Percentiles rank a stretch among this genome's conserved stretches.
phyloP scores from a whole-genome alignment of 1,284 basidiomycete genomes.

The Amylostereum chailletii region DNA sequence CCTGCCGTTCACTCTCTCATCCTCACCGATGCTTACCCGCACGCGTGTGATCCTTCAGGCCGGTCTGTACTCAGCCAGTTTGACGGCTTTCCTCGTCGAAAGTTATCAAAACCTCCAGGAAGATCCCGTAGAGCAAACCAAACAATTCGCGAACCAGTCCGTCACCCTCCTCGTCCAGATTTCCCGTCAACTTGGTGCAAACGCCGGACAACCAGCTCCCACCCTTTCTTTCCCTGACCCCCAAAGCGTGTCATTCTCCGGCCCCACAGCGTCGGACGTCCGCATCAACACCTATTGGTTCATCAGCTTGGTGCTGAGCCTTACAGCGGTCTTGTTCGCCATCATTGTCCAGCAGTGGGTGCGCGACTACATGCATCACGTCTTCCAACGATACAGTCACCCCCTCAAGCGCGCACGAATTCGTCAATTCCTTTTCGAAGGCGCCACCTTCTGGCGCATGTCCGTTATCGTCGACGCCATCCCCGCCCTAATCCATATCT shows the following conservation, averaged over 20 bases:
- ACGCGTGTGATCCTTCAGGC: neutral
- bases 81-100: neutral
- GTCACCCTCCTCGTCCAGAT: neutral
- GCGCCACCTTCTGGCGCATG: conserved; percentile 5
- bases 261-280: conserved; percentile 1
- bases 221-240: too few relatives aligned
- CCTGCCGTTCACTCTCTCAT: neutral
- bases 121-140: neutral
- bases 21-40: too few relatives aligned
- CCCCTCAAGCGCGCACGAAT: conserved; percentile 8
- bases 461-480: conserved; percentile 7
- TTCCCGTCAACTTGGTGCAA: neutral
- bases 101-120: neutral
- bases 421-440: conserved; percentile 7
- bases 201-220: neutral
- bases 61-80: neutral
- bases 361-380: conserved; percentile 6
- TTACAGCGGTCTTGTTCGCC: conserved; percentile 6
- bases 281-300: conserved; percentile 11
- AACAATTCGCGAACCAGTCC: neutral
- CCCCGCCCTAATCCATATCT: conserved; percentile 8
- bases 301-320: conserved; percentile 9
- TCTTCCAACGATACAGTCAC: conserved; percentile 8
- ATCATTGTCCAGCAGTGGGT: conserved; percentile 1
- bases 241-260: too few relatives aligned